phyloP scores from a whole-genome alignment of 1,284 basidiomycete genomes.

The Pseudomicrostroma phylloplanum region DNA sequence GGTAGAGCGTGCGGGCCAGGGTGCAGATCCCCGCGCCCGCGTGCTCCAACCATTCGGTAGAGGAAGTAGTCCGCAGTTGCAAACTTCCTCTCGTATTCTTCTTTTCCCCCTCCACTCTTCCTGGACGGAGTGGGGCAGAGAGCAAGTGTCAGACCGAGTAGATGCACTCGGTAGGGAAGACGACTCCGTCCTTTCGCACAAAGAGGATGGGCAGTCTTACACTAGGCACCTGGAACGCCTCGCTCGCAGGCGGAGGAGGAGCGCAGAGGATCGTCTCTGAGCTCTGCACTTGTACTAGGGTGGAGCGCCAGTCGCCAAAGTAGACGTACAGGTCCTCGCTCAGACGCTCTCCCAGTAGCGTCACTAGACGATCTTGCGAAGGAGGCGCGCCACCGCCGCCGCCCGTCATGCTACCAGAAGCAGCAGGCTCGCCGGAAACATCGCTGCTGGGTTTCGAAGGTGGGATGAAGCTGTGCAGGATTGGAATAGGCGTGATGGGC shows the following conservation, averaged over 20 bases:
- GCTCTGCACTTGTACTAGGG: constrained; percentile 79
- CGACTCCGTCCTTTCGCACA: constrained; percentile 78
- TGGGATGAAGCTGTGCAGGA: constrained; percentile 67
- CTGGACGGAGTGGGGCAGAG: too few relatives aligned
- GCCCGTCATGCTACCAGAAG: constrained; percentile 64
- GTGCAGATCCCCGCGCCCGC: too few relatives aligned
- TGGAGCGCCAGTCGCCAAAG: constrained; percentile 79
- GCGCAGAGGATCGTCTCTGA: constrained; percentile 63
- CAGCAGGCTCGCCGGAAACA: not conserved
- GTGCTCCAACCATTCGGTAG: too few relatives aligned
- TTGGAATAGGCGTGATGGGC: constrained; percentile 38
- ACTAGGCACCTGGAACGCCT: constrained; percentile 22
- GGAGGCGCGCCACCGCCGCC: not conserved
- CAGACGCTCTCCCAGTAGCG: constrained; percentile 84
- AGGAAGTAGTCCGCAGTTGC: too few relatives aligned
- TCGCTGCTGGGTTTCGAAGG: constrained; percentile 6
- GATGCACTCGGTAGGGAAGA: constrained; percentile 66
- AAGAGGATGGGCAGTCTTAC: constrained; percentile 67
- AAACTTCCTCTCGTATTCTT: too few relatives aligned
- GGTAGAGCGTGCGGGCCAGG: too few relatives aligned
- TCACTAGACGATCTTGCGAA: constrained; percentile 64
- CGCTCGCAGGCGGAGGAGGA: constrained; percentile 30
- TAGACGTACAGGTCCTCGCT: constrained; percentile 74
- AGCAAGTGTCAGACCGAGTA: constrained; percentile 2
- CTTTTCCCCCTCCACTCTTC: too few relatives aligned